Conservation (phyloP, 164 flowering plant genomes). For the Magnolia officinalis region DNA sequence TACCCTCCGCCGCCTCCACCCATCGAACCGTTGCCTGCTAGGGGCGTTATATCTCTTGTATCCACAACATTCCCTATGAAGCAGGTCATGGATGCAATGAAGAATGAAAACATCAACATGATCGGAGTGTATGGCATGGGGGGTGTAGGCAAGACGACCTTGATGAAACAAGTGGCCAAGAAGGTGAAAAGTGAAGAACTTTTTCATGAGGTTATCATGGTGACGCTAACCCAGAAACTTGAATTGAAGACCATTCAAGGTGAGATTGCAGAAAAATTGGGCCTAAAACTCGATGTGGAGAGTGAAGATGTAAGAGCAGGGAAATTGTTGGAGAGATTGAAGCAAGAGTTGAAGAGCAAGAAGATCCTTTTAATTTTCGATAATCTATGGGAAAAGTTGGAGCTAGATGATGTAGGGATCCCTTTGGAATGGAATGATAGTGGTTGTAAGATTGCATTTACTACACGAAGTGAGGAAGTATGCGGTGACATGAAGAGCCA, state of each 20-base stretch:
- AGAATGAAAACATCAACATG: conserved; percentile 6
- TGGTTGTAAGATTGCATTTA: conserved; percentile 19
- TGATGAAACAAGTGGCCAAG: conserved; percentile 9
- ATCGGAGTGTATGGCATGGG: conserved; percentile 11
- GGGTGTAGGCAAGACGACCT: conserved; percentile 4
- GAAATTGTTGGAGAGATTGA: conserved; percentile 5
- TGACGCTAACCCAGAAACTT: background rate
- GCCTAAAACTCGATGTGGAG: background rate
- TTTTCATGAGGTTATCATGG: conserved; percentile 10
- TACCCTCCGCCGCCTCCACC: background rate
- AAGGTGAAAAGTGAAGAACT: background rate
- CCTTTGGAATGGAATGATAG: conserved; percentile 1
- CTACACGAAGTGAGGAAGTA: conserved; percentile 14
- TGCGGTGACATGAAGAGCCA: conserved; percentile 15
- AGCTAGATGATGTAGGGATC: conserved; percentile 22
- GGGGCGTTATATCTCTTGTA: background rate
- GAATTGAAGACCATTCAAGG: conserved; percentile 9
- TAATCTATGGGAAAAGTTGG: conserved; percentile 29
- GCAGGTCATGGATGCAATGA: conserved; percentile 3
- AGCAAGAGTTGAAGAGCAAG: background rate
- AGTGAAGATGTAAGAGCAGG: conserved; percentile 9
- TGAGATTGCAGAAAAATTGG: conserved; percentile 7
- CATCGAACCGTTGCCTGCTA: background rate
- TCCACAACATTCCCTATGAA: background rate
- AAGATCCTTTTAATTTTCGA: conserved; percentile 29